Conservation (phyloP, 495 filamentous ascomycete genomes). For the Hypomontagnella submonticulosa region DNA sequence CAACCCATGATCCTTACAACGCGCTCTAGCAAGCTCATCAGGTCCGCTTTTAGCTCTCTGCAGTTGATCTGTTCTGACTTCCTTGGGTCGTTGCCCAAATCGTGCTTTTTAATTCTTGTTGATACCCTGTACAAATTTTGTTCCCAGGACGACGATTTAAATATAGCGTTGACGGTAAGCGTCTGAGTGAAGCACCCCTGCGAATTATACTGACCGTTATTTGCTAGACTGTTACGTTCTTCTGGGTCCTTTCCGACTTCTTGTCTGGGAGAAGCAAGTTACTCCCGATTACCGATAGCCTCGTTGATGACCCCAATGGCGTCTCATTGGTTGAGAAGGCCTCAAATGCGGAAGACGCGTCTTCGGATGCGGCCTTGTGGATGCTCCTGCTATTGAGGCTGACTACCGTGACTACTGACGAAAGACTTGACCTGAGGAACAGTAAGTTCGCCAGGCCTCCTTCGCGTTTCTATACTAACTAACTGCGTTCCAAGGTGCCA, state of each 20-base stretch:
- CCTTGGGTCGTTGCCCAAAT: slow-evolving; percentile 77
- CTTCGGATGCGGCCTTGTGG: slow-evolving; percentile 77
- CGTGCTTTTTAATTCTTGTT: slow-evolving; percentile 83
- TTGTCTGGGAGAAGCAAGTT: slow-evolving; percentile 64
- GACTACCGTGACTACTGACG: slow-evolving; percentile 78
- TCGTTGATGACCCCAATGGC: slow-evolving; percentile 63
- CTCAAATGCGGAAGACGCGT: slow-evolving; percentile 58
- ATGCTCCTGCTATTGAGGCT: slow-evolving; percentile 83
- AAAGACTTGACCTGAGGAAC: slow-evolving; percentile 86
- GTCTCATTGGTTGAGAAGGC: slow-evolving; percentile 62
- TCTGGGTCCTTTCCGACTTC: slow-evolving; percentile 94
- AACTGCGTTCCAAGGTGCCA: slow-evolving; percentile 62
- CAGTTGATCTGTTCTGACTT: slow-evolving; percentile 97
- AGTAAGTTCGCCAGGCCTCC: slow-evolving; percentile 59
- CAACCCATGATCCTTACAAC: slow-evolving; percentile 54
- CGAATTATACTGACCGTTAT: slow-evolving; percentile 37
- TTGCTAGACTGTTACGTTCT: slow-evolving; percentile 83
- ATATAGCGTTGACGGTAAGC: slow-evolving; percentile 88
- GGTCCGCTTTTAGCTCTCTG: slow-evolving; percentile 85
- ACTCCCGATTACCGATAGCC: slow-evolving; percentile 59
- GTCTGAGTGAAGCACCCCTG: not conserved
- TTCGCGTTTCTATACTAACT: slow-evolving; percentile 35
- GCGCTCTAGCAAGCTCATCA: slow-evolving; percentile 77
- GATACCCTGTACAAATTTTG: slow-evolving; percentile 90
- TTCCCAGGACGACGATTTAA: slow-evolving; percentile 88